Evolutionary conservation across 257 asterid species (phyloP), one percentile per base, ranked within the genome.

Genomic region (Solanum etuberosum): DNA sequence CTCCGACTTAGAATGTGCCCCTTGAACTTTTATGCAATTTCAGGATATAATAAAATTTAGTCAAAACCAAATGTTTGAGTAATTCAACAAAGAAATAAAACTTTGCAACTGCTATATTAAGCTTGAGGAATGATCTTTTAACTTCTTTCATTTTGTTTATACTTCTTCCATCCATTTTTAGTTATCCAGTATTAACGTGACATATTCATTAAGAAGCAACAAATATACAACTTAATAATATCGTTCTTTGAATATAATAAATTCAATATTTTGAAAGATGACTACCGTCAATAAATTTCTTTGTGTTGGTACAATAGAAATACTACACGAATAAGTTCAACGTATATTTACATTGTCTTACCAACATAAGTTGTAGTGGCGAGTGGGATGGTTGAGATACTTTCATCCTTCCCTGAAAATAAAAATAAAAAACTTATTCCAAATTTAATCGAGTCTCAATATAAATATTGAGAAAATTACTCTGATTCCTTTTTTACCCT

Each of bases 381-480:
- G 9, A 54, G 3, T 51, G 7, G 23, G 2, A 57, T 57, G 27
- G 27, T 57, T 57, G 11, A 21, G 5, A 57, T 21, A 21, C 12
- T 8, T 57, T 20, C 27, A 57, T 9, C 1, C 2, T 20, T 23
- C 1, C 3, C 2, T 59, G 5, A 23, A 23, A 23, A 23, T 9
- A 9, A 59, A 2, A 57, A 21, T 1, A 20, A 57, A 21, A 57
- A 0, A 7, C 0, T 7, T 57, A 57, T 0, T 57, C 0, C 2
- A 2, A 59, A 59, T 59, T 59, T 23, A 23, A 9, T 59, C 7
- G 3, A 9, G 2, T 7, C 0, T 57, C 6, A 59, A 23, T 59
- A 23, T 0, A 59, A 0, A 59, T 59, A 20, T 57, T 20, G 27
- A 8, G 12, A 59, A 59, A 3, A 4, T 59, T 59, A 59, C 29